Evolutionary conservation across 805 yeast species (phyloP), one percentile per base, ranked within the genome.

Genomic region (Ogataea pignaliae): DNA sequence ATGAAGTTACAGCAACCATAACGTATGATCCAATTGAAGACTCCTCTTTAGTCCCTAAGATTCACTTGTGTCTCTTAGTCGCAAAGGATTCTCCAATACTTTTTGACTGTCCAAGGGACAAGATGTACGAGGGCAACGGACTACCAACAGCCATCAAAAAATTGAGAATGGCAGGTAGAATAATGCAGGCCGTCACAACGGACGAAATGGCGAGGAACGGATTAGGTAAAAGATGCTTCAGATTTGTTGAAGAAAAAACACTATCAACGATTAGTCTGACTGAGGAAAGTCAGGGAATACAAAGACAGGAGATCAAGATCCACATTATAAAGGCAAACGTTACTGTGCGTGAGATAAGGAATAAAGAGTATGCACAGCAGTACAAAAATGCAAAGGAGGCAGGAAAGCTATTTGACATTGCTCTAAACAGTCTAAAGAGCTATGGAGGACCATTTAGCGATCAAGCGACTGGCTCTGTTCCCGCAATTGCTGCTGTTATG

Each of bases 161-260:
- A 59, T 60, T 91, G 51, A 78, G 93, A 54, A 78, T 88, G 47
- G 96, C 87, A 3, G 95, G 85, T 4, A 73, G 96, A 53, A 63
- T 90, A 63, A 87, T 88, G 95, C 91, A 88, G 55, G 95, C 96
- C 1, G 89, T 76, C 62, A 90, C 97, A 0, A 81, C 80, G 54
- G 97, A 90, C 53, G 96, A 89, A 59, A 88, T 91, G 95, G 63
- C 79, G 42, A 68, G 83, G 34, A 75, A 78, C 37, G 90, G 93
- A 0, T 77, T 87, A 57, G 95, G 96, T 10, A 77, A 81, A 51
- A 69, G 97, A 47, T 72, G 85, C 3, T 88, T 88, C 64, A 78
- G 79, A 48, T 85, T 88, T 51, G 81, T 72, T 2, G 95, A 90
- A 54, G 86, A 79, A 51, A 76, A 72, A 48, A 61, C 72, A 3